phyloP scores from a whole-genome alignment of 1,139 yeast genomes.

The Entelexis paramagnoliae region DNA sequence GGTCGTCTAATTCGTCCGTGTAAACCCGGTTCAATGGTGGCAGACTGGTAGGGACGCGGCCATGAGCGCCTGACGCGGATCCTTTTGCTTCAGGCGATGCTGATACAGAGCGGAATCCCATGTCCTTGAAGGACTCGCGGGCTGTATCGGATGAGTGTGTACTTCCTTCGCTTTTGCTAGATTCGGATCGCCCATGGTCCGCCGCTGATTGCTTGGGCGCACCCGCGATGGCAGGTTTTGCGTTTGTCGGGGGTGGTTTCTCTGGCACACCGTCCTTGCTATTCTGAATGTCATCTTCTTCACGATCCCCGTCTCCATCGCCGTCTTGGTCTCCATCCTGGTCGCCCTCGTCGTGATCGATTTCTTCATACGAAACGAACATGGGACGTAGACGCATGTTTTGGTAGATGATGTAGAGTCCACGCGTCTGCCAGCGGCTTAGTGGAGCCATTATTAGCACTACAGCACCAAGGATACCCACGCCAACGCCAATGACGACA shows the following conservation, averaged over 20 bases:
- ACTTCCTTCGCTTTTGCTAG: not conserved
- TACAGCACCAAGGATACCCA: conserved; percentile 71
- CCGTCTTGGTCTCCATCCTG: conserved; percentile 38
- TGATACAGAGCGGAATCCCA: not conserved
- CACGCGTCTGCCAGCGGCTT: conserved; percentile 79
- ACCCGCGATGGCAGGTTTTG: not conserved
- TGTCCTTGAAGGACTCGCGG: not conserved
- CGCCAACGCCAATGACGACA: conserved; percentile 68
- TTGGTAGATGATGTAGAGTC: conserved; percentile 67
- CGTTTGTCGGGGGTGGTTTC: not conserved
- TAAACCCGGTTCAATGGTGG: conserved; percentile 38
- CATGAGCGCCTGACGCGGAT: not conserved
- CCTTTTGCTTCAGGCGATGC: not conserved
- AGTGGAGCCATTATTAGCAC: conserved; percentile 52
- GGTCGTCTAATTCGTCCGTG: conserved; percentile 77
- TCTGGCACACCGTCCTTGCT: not conserved
- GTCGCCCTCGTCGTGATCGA: conserved; percentile 31
- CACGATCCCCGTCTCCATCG: not conserved
- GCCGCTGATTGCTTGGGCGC: not conserved
- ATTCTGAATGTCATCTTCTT: not conserved
- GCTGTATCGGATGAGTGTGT: not conserved
- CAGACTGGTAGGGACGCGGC: conserved; percentile 19
- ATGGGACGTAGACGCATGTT: conserved; percentile 57
- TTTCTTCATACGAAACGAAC: conserved; percentile 8
- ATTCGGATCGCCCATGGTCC: not conserved